Conservation (phyloP, 139 green algal species). For the Pseudopediastrum boryanum region DNA sequence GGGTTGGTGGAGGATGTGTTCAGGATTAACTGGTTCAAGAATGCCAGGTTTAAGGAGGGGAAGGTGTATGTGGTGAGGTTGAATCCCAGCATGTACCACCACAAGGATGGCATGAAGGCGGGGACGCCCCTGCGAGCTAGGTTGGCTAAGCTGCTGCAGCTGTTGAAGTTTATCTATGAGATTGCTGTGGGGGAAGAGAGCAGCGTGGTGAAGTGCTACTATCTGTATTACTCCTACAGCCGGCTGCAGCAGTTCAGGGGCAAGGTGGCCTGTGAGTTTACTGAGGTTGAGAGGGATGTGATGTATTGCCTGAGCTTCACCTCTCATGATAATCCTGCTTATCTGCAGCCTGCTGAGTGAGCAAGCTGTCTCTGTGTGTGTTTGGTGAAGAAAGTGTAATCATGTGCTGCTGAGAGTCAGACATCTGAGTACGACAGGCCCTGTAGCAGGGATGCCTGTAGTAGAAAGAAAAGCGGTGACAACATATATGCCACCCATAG, state of each 20-base stretch:
- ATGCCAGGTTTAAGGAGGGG: neutral
- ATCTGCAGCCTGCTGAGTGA: too few species aligned
- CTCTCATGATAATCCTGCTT: neutral
- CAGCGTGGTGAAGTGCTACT: conserved; percentile 14
- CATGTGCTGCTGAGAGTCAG: too few species aligned
- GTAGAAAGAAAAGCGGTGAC: too few species aligned
- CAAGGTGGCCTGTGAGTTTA: conserved; percentile 9
- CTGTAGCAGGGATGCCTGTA: too few species aligned
- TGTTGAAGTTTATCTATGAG: neutral
- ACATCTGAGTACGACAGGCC: too few species aligned
- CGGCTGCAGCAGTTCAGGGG: conserved; percentile 11
- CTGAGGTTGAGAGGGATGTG: conserved; percentile 19
- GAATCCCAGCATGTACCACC: conserved; percentile 18
- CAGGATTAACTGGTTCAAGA: conserved; percentile 24
- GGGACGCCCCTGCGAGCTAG: neutral
- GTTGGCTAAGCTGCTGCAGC: neutral
- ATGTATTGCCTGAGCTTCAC: conserved; percentile 12
- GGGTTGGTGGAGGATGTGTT: conserved; percentile 22
- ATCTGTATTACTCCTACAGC: conserved; percentile 4
- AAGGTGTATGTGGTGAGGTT: conserved; percentile 16
- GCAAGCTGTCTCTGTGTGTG: too few species aligned
- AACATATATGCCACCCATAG: too few species aligned
- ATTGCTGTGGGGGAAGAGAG: conserved; percentile 1
- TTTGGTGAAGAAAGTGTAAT: too few species aligned
- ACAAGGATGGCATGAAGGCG: conserved; percentile 11